Percentiles rank a stretch among this genome's conserved stretches.
Evolutionary conservation across 1,139 yeast species (phyloP).

Genomic region (Lipomyces yarrowii): DNA sequence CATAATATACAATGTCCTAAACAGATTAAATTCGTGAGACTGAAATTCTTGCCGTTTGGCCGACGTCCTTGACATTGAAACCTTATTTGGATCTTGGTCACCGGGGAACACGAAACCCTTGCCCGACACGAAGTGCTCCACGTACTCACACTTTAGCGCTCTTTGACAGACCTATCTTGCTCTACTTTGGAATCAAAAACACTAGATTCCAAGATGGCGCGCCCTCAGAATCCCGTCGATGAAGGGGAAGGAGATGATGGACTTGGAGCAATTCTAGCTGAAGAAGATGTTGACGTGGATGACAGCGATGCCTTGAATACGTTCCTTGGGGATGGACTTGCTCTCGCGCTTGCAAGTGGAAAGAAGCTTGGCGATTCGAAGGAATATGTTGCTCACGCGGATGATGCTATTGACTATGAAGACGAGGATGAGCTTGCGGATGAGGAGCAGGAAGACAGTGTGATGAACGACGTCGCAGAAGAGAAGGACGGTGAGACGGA

Average conservation of each 20-base stretch:
- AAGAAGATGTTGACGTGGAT: constrained; percentile 23
- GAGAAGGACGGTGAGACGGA: constrained; percentile 38
- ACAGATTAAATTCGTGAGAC: not conserved
- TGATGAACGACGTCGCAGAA: constrained; percentile 49
- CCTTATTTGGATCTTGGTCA: not conserved
- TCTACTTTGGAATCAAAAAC: not conserved
- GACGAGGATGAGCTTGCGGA: constrained; percentile 96
- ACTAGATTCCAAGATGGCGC: not conserved
- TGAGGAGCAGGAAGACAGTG: constrained; percentile 46
- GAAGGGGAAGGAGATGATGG: constrained; percentile 15
- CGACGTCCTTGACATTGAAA: not conserved
- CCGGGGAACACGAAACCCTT: not conserved
- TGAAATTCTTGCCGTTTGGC: not conserved
- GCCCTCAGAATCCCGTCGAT: not conserved
- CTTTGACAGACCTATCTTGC: not conserved
- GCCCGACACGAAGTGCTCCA: too few species aligned
- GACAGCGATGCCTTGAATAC: constrained; percentile 8
- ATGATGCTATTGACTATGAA: constrained; percentile 92
- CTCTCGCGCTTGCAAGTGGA: constrained; percentile 3
- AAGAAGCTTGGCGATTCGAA: constrained; percentile 34
- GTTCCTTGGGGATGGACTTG: constrained; percentile 15
- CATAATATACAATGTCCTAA: not conserved
- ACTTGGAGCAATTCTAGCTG: constrained; percentile 20
- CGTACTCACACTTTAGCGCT: too few species aligned
- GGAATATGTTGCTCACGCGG: constrained; percentile 59